Conservation (phyloP, 371 early-diverging fungal genomes). For the Syncephalastrum monosporum region DNA sequence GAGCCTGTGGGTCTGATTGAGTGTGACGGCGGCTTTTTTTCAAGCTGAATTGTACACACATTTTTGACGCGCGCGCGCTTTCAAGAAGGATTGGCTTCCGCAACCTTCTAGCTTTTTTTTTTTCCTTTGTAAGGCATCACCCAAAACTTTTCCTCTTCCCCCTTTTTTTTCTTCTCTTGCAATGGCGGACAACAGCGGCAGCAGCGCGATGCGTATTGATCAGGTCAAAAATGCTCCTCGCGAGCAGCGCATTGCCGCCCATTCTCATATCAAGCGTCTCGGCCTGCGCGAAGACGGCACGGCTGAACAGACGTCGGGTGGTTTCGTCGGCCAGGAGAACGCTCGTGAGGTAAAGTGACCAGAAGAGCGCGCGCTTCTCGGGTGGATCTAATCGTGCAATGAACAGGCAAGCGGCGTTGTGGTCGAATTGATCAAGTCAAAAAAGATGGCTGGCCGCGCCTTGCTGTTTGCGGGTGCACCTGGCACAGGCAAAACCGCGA, state of each 20-base stretch:
- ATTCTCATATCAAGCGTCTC: slow-evolving; percentile 95
- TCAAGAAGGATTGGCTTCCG: too few species aligned
- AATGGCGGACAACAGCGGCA: not conserved
- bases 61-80: too few species aligned
- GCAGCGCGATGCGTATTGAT: slow-evolving; percentile 72
- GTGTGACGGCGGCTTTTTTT: too few species aligned
- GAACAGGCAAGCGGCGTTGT: slow-evolving; percentile 87
- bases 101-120: too few species aligned
- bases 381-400: not conserved
- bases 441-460: slow-evolving; percentile 97
- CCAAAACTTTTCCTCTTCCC: too few species aligned
- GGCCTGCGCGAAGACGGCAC: slow-evolving; percentile 84
- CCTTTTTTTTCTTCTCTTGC: too few species aligned
- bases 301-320: slow-evolving; percentile 84
- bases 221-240: slow-evolving; percentile 79
- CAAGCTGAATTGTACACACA: too few species aligned
- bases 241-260: slow-evolving; percentile 92
- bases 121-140: too few species aligned
- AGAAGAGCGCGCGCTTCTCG: not conserved
- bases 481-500: slow-evolving; percentile 95
- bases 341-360: slow-evolving; percentile 84
- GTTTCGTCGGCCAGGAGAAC: slow-evolving; percentile 96
- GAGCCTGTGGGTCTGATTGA: too few species aligned
- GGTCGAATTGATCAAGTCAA: slow-evolving; percentile 91
- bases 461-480: slow-evolving; percentile 96